Evolutionary conservation across 179 eudicot genomes (phyloP), one percentile per base, ranked within the genome.

Genomic region (Silene noctiflora): DNA sequence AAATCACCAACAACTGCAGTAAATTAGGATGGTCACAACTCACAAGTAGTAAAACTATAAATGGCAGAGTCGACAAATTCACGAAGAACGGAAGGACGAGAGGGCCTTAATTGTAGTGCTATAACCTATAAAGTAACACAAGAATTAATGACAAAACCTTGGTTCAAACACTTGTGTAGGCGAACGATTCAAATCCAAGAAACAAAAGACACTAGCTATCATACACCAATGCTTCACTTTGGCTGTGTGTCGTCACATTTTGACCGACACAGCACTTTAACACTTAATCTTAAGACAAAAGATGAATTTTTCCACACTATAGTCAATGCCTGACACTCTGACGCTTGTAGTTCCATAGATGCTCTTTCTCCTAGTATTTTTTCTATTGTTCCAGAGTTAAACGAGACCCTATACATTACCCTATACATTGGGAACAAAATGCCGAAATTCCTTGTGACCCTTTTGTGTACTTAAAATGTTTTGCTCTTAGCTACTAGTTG

Each of bases 1-100:
- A 93, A 76, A 63, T 91, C 92, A 76, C 82, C 86, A 68, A 88
- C 64, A 48, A 93, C 98, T 93, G 88, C 89, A 87, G 61, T 4
- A 71, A 72, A 76, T 75, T 44, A 12, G 72, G 66, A 65, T 7
- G 71, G 31, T 48, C 53, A 75, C 17, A 21, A 63, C 20, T 72
- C 20, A 33, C 35, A 12, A 1, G 59, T 42, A 35, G 21, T 10
- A 29, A 0, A 12, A 29, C 5, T 9, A 27, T 29, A 13, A 13
- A 46, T 13, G 61, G 74, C 21, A 8, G 25, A 68, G 55, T 68
- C 69, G 9, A 19, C 72, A 68, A 20, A 42, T 39, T 19, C 42
- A 65, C 20, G 16, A 42, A 42, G 48, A 42, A 42, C 6, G 59
- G 16, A 53, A 53, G n/a, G 19, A 53, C 6, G 20, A 16, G 59